Base-by-base conservation (phyloP, 1,284 basidiomycete genomes). In the Singerocomus inundabilis region DNA sequence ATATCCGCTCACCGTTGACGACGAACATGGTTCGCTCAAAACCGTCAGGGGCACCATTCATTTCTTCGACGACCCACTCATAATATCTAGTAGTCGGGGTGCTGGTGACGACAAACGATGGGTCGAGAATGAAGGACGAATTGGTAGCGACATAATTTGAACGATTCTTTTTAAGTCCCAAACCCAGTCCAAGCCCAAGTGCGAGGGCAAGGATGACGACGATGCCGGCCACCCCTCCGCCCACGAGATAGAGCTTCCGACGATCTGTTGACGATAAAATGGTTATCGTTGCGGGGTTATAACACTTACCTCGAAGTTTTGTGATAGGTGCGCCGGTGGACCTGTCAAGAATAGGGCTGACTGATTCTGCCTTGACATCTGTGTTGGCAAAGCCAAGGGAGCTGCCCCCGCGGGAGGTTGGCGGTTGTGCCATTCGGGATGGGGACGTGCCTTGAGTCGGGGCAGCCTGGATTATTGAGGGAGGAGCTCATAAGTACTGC, bases 21-120 rank as follows among this genome's bases (percentile, higher is more conserved):
- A 66, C 66, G 10, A 70, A 53, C 67, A 66, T 70, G 7, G 52
- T 46, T 26, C 64, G 64, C 41, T 66, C 53, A 37, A 64, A 53
- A 43, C 62, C 66, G 38, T 66, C 62, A n/a, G 64, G 67, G 6
- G 66, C 46, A 3, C 64, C 67, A 2, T 40, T 16, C 44, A 64
- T 54, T 52, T 66, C 64, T 35, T 63, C 61, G 18, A 66, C 52
- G 21, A 60, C 52, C 66, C 68, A 66, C 39, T 66, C 64, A 29
- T 64, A 58, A 40, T 66, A 70, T 35, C 64, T 60, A 5, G 66
- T 66, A 28, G 62, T 70, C 12, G 67, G 46, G 4, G 52, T 53
- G 30, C 31, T 58, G n/a, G 64, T 58, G 44, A 70, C 35, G n/a
- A 53, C 44, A 29, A 66, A 70, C 0, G 54, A 56, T 10, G 58